Conservation (phyloP, 257 asterid species). For the Penstemon davidsonii region DNA sequence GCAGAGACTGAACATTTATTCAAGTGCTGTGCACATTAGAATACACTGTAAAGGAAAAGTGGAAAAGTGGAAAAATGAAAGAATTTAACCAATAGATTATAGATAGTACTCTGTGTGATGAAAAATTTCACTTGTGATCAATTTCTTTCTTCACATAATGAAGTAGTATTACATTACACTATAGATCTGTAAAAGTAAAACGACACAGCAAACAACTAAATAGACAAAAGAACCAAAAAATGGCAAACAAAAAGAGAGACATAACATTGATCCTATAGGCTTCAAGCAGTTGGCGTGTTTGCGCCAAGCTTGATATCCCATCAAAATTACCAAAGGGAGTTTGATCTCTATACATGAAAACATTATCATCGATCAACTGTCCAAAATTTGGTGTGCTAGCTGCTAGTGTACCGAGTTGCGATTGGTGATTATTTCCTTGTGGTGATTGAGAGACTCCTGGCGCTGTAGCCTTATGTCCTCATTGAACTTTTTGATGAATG, state of each 20-base stretch:
- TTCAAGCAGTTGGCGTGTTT: background rate
- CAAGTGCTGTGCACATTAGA: no score
- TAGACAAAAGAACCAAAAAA: background rate
- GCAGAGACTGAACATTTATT: no score
- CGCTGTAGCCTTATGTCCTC: conserved; percentile 84
- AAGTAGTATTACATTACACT: no score
- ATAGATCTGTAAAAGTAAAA: background rate
- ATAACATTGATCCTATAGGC: background rate
- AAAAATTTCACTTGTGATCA: no score
- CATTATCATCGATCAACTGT: background rate
- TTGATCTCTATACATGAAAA: conserved; percentile 1
- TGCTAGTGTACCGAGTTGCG: conserved; percentile 36
- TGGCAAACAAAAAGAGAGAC: background rate
- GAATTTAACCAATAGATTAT: no score
- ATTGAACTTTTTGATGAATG: conserved; percentile 77
- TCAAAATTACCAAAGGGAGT: conserved; percentile 11
- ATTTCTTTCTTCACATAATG: no score
- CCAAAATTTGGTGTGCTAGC: background rate
- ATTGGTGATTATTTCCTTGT: conserved; percentile 45
- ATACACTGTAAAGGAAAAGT: no score
- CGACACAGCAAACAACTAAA: background rate
- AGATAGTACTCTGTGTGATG: no score
- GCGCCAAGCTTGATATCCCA: background rate
- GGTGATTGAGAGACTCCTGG: conserved; percentile 70
- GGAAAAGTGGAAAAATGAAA: no score